phyloP scores from a whole-genome alignment of 441 rosid genomes.

The Dalechampia spathulata region DNA sequence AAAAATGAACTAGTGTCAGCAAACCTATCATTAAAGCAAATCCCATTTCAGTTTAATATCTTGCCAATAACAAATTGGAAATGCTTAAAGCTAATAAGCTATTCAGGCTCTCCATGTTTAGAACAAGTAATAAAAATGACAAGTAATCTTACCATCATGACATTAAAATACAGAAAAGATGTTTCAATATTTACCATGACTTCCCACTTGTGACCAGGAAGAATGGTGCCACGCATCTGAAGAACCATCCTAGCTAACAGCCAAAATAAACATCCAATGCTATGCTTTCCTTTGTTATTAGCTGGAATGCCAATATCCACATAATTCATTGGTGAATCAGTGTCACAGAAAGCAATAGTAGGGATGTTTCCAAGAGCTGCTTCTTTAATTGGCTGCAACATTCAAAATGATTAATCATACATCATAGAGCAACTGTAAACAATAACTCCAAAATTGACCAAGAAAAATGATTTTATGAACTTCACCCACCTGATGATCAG shows the following conservation, averaged over 20 bases:
- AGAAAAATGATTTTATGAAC: no score
- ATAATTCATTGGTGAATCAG: constrained; percentile 84
- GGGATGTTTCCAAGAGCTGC: constrained; percentile 92
- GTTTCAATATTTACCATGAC: constrained; percentile 77
- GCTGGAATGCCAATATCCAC: constrained; percentile 95
- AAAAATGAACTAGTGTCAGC: no score
- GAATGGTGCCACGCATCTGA: constrained; percentile 92
- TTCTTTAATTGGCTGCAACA: constrained; percentile 85
- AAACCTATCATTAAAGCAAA: no score
- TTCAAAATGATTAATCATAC: background rate
- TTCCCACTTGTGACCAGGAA: constrained; percentile 82
- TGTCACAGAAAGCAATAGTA: constrained; percentile 86
- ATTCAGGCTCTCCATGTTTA: no score
- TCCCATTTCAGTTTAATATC: no score
- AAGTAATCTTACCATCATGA: no score
- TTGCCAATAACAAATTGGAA: no score
- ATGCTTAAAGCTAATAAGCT: no score
- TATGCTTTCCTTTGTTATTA: constrained; percentile 94
- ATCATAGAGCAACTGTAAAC: no score
- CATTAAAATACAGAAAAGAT: no score
- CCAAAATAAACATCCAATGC: constrained; percentile 94
- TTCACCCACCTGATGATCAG: constrained; percentile 83
- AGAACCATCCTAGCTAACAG: constrained; percentile 90
- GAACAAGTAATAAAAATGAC: no score
- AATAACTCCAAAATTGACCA: no score